Conservation (phyloP, 768 basidiomycete genomes). For the Termitomyces sp. region DNA sequence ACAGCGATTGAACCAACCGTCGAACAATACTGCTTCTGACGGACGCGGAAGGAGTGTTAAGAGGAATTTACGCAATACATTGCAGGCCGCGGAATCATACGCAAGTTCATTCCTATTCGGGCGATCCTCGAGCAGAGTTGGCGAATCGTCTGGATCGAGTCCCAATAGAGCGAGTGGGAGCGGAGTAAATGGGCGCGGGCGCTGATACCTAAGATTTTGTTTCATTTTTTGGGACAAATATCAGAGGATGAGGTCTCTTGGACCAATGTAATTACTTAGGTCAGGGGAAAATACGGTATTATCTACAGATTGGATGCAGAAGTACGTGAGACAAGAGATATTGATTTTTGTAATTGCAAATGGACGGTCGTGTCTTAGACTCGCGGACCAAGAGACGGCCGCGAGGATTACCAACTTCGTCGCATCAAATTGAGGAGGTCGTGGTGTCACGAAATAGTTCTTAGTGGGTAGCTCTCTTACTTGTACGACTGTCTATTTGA, state of each 20-base stretch:
- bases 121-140: slow-evolving; percentile 29
- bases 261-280: background rate
- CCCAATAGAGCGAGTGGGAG: slow-evolving; percentile 6
- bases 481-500: no score
- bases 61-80: slow-evolving; percentile 61
- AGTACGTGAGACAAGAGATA: no score
- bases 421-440: no score
- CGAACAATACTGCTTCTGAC: slow-evolving; percentile 28
- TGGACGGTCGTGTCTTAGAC: no score
- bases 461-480: no score
- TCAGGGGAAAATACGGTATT: background rate
- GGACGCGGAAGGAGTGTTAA: slow-evolving; percentile 59
- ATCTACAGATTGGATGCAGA: no score
- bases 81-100: slow-evolving; percentile 69
- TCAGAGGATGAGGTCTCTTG: background rate
- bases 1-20: slow-evolving; percentile 32
- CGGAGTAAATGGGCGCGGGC: slow-evolving; percentile 8
- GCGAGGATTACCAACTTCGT: no score
- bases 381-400: no score
- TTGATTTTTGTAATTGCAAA: no score
- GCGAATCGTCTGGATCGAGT: slow-evolving; percentile 13
- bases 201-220: slow-evolving; percentile 1
- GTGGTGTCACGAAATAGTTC: no score
- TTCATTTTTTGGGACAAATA: background rate
- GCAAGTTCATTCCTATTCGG: slow-evolving; percentile 65